Evolutionary conservation across 129 eudicot species (phyloP), one percentile per base, ranked within the genome.

Genomic region (Kitagawia praeruptora): DNA sequence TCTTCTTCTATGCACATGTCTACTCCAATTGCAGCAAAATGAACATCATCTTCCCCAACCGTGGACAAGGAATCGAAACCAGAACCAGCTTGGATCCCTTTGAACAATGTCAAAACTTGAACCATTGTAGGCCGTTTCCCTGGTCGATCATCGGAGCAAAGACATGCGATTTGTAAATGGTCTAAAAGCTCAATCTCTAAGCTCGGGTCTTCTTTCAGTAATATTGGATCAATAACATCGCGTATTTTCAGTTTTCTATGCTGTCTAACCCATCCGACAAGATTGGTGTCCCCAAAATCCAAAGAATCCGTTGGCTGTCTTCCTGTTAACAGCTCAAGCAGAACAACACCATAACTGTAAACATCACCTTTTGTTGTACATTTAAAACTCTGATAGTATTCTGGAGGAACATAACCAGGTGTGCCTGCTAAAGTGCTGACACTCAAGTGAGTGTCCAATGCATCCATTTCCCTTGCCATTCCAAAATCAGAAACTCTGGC

Each of bases 351-450:
- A 42, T 95, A 95, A 66, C 98, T 95, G 77, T 95, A 95, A 9
- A 95, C 98, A 34, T 95, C 98, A 14, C 98, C 98, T 80, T 89
- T 92, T 3, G 98, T 90, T 0, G 98, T 90, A 81, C 97, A 92
- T 75, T 93, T 78, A 46, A 95, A 95, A 79, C 96, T 92, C 27
- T 92, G 98, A 89, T 95, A 95, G 80, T 95, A 95, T 66, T 95
- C 98, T 0, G 98, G 98, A 9, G 98, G 98, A 12, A 95, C 98
- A 61, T 95, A 95, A 0, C 98, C 98, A 0, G 98, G 98, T 0
- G 98, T 95, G 0, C 98, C 98, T 14, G 98, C 97, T 39, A 95
- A 82, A 11, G 97, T 95, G 86, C 98, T 95, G 1, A 95, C 98
- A 67, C 98, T 95, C 80, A 95, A 81, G 73, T 95, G 98, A 8